Evolutionary conservation across 2,329 filamentous ascomycete species (phyloP).

Genomic region (Trichocomaceae sp.): DNA sequence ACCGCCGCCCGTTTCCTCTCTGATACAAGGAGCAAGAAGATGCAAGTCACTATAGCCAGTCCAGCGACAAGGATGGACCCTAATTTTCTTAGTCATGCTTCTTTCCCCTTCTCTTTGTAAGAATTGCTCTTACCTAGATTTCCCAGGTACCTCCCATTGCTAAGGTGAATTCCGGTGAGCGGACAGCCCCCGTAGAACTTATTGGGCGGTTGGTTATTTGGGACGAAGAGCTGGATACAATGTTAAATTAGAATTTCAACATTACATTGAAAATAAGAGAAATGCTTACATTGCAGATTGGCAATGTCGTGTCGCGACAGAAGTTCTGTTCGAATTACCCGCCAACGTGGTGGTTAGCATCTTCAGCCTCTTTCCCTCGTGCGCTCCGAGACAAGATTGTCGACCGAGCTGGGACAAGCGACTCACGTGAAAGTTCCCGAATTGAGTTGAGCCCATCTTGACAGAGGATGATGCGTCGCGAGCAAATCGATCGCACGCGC

Average conservation of each 20-base stretch:
- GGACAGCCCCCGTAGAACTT: slow-evolving; percentile 63
- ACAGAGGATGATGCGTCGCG: background rate
- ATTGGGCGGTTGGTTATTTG: slow-evolving; percentile 53
- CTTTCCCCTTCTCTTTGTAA: slow-evolving; percentile 24
- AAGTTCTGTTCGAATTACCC: slow-evolving; percentile 54
- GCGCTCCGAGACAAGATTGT: slow-evolving; percentile 51
- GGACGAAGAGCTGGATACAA: slow-evolving; percentile 55
- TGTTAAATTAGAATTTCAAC: background rate
- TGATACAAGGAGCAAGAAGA: slow-evolving; percentile 68
- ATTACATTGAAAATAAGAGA: background rate
- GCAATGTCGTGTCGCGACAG: slow-evolving; percentile 75
- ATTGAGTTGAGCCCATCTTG: slow-evolving; percentile 48
- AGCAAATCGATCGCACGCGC: background rate
- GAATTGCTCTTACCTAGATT: slow-evolving; percentile 61
- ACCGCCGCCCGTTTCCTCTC: slow-evolving; percentile 90
- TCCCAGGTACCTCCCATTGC: slow-evolving; percentile 59
- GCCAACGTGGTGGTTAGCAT: background rate
- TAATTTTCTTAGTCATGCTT: slow-evolving; percentile 30
- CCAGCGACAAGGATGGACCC: slow-evolving; percentile 82
- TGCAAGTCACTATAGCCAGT: slow-evolving; percentile 63
- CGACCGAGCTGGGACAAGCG: slow-evolving; percentile 63
- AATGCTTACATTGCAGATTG: slow-evolving; percentile 71
- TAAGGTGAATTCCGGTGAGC: slow-evolving; percentile 67
- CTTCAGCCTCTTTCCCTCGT: background rate
- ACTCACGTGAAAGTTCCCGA: slow-evolving; percentile 54